Evolutionary conservation across 257 asterid genomes (phyloP).

Genomic region (Ligustrum vulgare): DNA sequence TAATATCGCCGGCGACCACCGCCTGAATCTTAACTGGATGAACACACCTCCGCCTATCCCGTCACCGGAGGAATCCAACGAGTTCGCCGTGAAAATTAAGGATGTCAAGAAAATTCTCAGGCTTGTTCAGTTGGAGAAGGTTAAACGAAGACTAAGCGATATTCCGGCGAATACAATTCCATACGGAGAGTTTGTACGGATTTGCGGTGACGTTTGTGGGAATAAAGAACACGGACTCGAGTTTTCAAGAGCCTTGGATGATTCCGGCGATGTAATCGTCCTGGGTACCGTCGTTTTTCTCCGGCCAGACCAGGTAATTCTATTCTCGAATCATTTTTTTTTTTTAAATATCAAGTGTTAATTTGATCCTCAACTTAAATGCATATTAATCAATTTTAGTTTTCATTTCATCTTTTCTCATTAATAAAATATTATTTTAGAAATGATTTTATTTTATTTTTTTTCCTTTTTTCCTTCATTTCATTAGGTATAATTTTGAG

Average conservation of each 20-base stretch:
- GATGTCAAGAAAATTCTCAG: slow-evolving; percentile 56
- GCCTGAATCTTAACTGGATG: slow-evolving; percentile 30
- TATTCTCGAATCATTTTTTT: no score
- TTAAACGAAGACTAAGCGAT: slow-evolving; percentile 11
- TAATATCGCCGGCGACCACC: slow-evolving; percentile 34
- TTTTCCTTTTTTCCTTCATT: no score
- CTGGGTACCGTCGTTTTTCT: slow-evolving; percentile 27
- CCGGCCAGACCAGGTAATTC: slow-evolving; percentile 24
- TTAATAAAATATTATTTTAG: no score
- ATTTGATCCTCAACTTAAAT: not conserved
- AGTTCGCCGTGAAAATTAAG: slow-evolving; percentile 29
- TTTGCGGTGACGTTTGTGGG: slow-evolving; percentile 22
- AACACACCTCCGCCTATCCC: slow-evolving; percentile 24
- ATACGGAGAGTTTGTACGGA: slow-evolving; percentile 21
- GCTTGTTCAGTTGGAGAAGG: slow-evolving; percentile 23
- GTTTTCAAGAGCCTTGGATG: slow-evolving; percentile 23
- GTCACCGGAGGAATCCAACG: slow-evolving; percentile 12
- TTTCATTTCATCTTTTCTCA: no score
- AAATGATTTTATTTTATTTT: no score
- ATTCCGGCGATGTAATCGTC: slow-evolving; percentile 30
- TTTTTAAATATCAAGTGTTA: no score
- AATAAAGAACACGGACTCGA: slow-evolving; percentile 12
- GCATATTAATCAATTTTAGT: no score
- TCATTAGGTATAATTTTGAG: no score
- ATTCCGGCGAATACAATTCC: slow-evolving; percentile 19